phyloP scores from a whole-genome alignment of 768 basidiomycete genomes.

The Neoboletus subvelutipes region DNA sequence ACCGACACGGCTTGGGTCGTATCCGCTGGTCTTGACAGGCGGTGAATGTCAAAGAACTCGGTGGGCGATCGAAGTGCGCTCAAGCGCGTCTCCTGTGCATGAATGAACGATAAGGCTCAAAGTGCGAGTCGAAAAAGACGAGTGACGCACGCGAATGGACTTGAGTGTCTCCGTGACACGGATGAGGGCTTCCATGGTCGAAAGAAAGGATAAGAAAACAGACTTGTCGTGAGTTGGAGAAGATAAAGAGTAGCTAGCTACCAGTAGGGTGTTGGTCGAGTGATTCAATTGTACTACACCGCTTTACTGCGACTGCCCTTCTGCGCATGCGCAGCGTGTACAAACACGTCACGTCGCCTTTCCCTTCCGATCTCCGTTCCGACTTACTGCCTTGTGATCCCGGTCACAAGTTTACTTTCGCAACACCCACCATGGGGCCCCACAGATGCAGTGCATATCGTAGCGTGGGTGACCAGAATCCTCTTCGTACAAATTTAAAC shows the following conservation, averaged over 20 bases:
- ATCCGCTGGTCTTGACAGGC: constrained; percentile 82
- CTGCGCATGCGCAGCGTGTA: neutral
- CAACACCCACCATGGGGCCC: neutral
- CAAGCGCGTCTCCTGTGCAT: constrained; percentile 70
- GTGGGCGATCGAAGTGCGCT: constrained; percentile 67
- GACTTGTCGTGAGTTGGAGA: neutral
- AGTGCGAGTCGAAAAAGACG: neutral
- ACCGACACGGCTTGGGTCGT: constrained; percentile 77
- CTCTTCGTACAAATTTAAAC: neutral
- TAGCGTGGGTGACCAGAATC: neutral
- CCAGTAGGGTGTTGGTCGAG: neutral
- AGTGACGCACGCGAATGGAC: constrained; percentile 59
- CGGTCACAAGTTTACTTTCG: too few relatives aligned
- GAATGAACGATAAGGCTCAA: neutral
- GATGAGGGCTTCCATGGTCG: constrained; percentile 61
- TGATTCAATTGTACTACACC: neutral
- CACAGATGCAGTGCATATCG: neutral
- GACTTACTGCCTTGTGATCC: too few relatives aligned
- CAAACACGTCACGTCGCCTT: neutral
- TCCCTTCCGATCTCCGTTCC: neutral
- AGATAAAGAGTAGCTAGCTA: neutral
- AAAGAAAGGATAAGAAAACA: neutral
- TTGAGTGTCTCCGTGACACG: constrained; percentile 70
- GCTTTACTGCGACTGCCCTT: neutral
- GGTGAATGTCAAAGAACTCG: constrained; percentile 84